Evolutionary conservation across 2,329 filamentous ascomycete species (phyloP), one percentile per base, ranked within the genome.

Genomic region (Sclerotiophoma versabilis): DNA sequence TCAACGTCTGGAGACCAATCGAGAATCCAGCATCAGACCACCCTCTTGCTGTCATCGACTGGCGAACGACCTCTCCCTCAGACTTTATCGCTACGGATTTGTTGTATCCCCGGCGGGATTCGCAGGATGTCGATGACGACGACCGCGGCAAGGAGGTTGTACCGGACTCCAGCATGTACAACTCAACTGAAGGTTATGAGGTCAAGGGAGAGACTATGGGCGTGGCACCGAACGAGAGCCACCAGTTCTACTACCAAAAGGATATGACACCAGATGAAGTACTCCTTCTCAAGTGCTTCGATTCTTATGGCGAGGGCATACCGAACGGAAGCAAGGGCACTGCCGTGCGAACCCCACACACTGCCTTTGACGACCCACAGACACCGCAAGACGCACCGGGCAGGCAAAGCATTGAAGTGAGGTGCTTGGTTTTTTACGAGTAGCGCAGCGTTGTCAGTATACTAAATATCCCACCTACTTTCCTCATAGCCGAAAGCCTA

Each of bases 1-100:
- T 90, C 70, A 90, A 90, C 58, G 86, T 90, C 14, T 90, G 87
- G 87, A 80, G 87, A 30, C 87, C 87, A 0, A 88, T 90, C 60
- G 79, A 81, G 25, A 77, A 79, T 29, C 84, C 87, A 2, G 82
- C 90, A 6, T 84, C 86, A 52, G 83, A 89, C 37, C 84, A 82
- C 63, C 90, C 90, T 1, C 79, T 92, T 1, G 87, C 86, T 0
- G 86, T 91, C 27, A 84, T 89, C 0, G 87, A 88, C 42, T 87
- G 86, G 70, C 77, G 83, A 1, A 83, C 82, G 0, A 83, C 90
- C 0, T 67, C 75, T 0, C 82, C 83, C 0, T 67, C 71, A 0
- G 87, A 90, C 59, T 83, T 88, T 47, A 73, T 88, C 10, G 79
- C 82, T 1, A 83, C 89, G 3, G 81, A 87, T 49, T 75, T 90